A percentile compares a stretch with the other conserved stretches of the same genome.
Evolutionary conservation across 176 grass and related monocot species (phyloP).

Genomic region (Bromus sterilis): DNA sequence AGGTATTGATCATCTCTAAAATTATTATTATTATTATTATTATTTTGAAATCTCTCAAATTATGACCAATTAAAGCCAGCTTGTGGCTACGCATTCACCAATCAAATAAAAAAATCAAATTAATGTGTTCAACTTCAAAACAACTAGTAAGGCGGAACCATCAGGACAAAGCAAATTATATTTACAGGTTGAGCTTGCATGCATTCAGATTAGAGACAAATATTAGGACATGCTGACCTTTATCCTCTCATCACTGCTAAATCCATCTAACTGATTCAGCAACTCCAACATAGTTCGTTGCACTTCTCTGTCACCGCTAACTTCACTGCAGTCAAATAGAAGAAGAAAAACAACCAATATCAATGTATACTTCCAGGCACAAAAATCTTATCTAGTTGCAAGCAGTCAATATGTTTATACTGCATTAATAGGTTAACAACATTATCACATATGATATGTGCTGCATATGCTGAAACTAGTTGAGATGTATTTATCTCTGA

Average conservation of each 20-base stretch:
- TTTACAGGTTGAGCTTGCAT: background rate
- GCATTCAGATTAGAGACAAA: background rate
- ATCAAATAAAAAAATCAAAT: background rate
- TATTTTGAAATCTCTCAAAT: too few species aligned
- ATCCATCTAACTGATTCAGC: constrained; percentile 80
- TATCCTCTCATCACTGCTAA: constrained; percentile 77
- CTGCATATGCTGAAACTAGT: background rate
- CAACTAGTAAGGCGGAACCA: background rate
- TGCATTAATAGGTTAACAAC: background rate
- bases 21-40: too few species aligned
- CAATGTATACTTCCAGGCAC: background rate
- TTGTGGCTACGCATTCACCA: background rate
- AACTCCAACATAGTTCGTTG: constrained; percentile 79
- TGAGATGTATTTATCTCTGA: background rate
- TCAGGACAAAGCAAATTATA: background rate
- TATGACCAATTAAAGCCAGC: background rate
- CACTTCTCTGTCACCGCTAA: constrained; percentile 75
- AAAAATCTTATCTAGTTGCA: background rate
- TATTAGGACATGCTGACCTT: constrained; percentile 38
- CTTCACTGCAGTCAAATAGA: constrained; percentile 45
- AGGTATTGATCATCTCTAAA: background rate
- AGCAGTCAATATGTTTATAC: background rate
- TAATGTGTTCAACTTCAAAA: background rate
- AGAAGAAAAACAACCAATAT: background rate
- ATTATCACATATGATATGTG: background rate